phyloP scores from a whole-genome alignment of 192 early-diverging fungal genomes.

The Linnemannia exigua region DNA sequence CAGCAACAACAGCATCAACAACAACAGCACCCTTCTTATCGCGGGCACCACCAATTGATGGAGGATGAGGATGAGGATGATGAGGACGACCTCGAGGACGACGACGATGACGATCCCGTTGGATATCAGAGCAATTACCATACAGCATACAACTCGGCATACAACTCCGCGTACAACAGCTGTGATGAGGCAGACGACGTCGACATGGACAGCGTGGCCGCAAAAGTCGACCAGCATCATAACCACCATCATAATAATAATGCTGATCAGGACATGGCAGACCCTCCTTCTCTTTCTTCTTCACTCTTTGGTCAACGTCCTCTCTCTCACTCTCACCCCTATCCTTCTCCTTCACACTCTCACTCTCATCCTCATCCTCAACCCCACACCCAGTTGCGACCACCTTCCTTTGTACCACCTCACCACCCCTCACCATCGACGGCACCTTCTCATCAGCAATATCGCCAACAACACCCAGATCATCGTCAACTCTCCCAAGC shows the following conservation, averaged over 20 bases:
- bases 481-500: constrained; percentile 8
- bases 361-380: constrained; percentile 24
- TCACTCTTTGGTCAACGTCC: constrained; percentile 9
- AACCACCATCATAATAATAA: background rate
- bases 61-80: constrained; percentile 42
- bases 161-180: constrained; percentile 50
- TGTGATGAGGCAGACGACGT: constrained; percentile 51
- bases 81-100: constrained; percentile 19
- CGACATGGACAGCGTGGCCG: constrained; percentile 44
- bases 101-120: constrained; percentile 41
- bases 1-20: constrained; percentile 23
- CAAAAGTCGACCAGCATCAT: constrained; percentile 22
- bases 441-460: background rate
- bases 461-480: constrained; percentile 8
- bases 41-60: constrained; percentile 20
- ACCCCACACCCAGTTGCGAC: background rate
- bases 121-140: constrained; percentile 35
- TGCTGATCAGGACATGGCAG: constrained; percentile 45
- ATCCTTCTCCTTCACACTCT: background rate
- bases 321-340: background rate
- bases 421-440: background rate
- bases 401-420: background rate
- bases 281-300: constrained; percentile 26
- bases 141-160: constrained; percentile 40
- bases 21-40: constrained; percentile 18